Evolutionary conservation across 2,329 filamentous ascomycete species (phyloP).

Genomic region (Ceratocystis destructans): DNA sequence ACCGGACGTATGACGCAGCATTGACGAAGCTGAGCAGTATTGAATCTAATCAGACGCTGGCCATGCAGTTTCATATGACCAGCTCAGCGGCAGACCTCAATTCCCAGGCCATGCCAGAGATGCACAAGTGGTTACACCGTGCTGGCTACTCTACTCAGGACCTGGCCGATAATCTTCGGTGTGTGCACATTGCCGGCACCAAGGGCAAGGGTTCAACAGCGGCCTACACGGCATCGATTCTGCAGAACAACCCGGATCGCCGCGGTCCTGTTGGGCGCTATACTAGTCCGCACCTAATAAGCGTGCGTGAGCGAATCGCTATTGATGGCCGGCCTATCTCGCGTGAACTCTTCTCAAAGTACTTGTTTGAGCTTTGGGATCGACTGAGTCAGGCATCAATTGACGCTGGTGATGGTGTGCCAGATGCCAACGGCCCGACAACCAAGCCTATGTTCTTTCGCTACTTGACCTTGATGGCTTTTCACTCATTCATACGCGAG

Average conservation of each 20-base stretch:
- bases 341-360: constrained; percentile 54
- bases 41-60: constrained; percentile 62
- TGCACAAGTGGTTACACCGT: constrained; percentile 60
- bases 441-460: constrained; percentile 87
- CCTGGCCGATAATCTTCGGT: constrained; percentile 31
- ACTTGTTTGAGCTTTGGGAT: constrained; percentile 81
- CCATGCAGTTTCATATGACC: constrained; percentile 33
- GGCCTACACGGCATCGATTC: constrained; percentile 66
- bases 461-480: constrained; percentile 75
- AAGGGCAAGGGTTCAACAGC: constrained; percentile 90
- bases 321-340: constrained; percentile 60
- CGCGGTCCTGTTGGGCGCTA: constrained; percentile 52
- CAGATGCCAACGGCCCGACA: constrained; percentile 36
- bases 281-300: constrained; percentile 74
- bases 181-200: constrained; percentile 78
- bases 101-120: constrained; percentile 63
- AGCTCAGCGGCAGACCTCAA: constrained; percentile 38
- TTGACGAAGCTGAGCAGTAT: constrained; percentile 61
- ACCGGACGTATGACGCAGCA: constrained; percentile 47
- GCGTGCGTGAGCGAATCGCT: constrained; percentile 71
- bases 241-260: constrained; percentile 34
- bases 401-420: constrained; percentile 26
- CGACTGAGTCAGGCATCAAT: constrained; percentile 32
- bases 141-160: constrained; percentile 52
- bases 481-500: constrained; percentile 67